Conservation (phyloP, 257 asterid genomes). For the Eustoma russellianum region DNA sequence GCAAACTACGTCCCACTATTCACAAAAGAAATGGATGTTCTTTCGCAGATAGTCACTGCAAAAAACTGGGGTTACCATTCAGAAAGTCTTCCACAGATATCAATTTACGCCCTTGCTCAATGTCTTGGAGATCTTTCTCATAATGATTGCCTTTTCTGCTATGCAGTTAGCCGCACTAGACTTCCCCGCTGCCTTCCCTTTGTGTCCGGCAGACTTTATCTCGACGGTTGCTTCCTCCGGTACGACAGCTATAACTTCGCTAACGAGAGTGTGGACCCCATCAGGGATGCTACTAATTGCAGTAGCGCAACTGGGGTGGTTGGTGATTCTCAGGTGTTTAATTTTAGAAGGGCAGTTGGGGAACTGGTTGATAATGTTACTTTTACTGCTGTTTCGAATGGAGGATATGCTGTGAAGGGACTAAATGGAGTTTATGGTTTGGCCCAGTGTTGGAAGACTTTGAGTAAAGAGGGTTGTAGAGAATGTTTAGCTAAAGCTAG, state of each 20-base stretch:
- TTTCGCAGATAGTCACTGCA: slow-evolving; percentile 40
- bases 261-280: slow-evolving; percentile 38
- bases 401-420: slow-evolving; percentile 39
- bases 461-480: slow-evolving; percentile 48
- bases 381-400: slow-evolving; percentile 29
- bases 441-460: slow-evolving; percentile 79
- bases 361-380: slow-evolving; percentile 38
- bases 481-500: slow-evolving; percentile 65
- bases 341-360: slow-evolving; percentile 25
- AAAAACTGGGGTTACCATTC: slow-evolving; percentile 31
- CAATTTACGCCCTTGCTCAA: slow-evolving; percentile 48
- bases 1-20: slow-evolving; percentile 37
- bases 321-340: slow-evolving; percentile 11
- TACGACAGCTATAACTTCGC: slow-evolving; percentile 47
- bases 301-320: slow-evolving; percentile 24
- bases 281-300: slow-evolving; percentile 37
- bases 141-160: slow-evolving; percentile 70
- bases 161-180: slow-evolving; percentile 62
- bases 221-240: slow-evolving; percentile 80
- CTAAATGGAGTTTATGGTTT: slow-evolving; percentile 58
- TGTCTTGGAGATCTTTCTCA: slow-evolving; percentile 50
- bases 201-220: slow-evolving; percentile 43
- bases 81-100: slow-evolving; percentile 14
- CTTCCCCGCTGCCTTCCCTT: slow-evolving; percentile 66
- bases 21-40: slow-evolving; percentile 40